phyloP scores from a whole-genome alignment of 2,329 filamentous ascomycete genomes.

The Chalaropsis ovoidea region DNA sequence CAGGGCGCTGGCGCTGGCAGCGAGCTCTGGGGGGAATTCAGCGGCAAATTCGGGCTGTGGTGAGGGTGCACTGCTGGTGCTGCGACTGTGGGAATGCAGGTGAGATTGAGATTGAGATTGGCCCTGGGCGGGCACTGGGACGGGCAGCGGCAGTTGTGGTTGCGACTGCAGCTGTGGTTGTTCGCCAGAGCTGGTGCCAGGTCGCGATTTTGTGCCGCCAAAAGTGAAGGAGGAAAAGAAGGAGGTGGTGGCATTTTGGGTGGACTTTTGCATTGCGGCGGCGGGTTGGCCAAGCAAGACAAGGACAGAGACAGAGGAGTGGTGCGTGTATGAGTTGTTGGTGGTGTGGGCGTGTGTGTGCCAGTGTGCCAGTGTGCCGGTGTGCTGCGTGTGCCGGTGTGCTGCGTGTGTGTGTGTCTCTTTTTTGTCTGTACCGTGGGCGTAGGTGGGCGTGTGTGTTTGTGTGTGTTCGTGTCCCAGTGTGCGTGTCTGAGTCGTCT shows the following conservation, averaged over 20 bases:
- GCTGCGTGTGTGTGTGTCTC: neutral
- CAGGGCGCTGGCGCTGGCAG: constrained; percentile 21
- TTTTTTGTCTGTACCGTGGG: neutral
- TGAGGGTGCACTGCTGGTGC: constrained; percentile 22
- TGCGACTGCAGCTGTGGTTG: constrained; percentile 22
- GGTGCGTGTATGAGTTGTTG: too few species aligned
- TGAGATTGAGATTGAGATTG: constrained; percentile 1
- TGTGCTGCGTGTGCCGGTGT: neutral
- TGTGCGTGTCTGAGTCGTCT: too few species aligned
- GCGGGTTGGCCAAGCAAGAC: neutral
- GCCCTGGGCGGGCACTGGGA: neutral
- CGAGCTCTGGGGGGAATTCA: constrained; percentile 24
- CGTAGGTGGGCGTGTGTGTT: too few species aligned
- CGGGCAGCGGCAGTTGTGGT: constrained; percentile 8
- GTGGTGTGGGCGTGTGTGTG: too few species aligned
- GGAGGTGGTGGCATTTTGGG: constrained; percentile 32
- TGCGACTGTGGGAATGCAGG: constrained; percentile 26
- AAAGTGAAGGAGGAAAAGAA: constrained; percentile 32
- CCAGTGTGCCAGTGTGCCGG: too few species aligned
- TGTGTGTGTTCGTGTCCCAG: too few species aligned
- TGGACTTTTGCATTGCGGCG: constrained; percentile 23
- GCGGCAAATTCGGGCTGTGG: constrained; percentile 24
- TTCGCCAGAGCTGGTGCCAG: constrained; percentile 34
- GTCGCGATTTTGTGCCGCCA: constrained; percentile 31
- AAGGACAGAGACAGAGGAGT: neutral